phyloP scores from a whole-genome alignment of 495 filamentous ascomycete species.

The Penicilliopsis zonata region DNA sequence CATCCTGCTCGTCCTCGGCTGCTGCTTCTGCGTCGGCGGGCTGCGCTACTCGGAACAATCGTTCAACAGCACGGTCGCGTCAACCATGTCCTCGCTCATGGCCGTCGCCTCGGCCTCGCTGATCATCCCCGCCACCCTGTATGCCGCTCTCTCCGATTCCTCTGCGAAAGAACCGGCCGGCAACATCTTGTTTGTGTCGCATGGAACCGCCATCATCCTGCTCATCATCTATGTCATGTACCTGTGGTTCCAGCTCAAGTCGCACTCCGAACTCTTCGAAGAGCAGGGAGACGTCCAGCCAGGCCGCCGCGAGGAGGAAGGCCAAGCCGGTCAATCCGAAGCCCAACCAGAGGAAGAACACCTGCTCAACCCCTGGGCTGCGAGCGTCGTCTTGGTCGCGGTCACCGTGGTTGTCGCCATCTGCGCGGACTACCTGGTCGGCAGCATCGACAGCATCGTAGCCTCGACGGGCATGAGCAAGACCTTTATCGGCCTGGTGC shows the following conservation, averaged over 20 bases:
- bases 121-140: slow-evolving; percentile 82
- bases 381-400: slow-evolving; percentile 56
- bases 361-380: slow-evolving; percentile 60
- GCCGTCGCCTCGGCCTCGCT: slow-evolving; percentile 80
- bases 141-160: slow-evolving; percentile 37
- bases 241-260: slow-evolving; percentile 78
- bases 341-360: slow-evolving; percentile 45
- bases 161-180: slow-evolving; percentile 7
- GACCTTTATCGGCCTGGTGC: slow-evolving; percentile 89
- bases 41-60: slow-evolving; percentile 51
- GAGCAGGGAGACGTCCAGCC: slow-evolving; percentile 28
- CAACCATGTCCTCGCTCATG: slow-evolving; percentile 95
- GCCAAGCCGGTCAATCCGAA: no score
- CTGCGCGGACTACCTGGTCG: slow-evolving; percentile 89
- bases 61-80: slow-evolving; percentile 82
- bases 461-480: slow-evolving; percentile 77
- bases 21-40: slow-evolving; percentile 91
- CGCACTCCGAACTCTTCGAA: slow-evolving; percentile 74
- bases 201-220: slow-evolving; percentile 81
- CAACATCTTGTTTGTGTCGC: slow-evolving; percentile 75
- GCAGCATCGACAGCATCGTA: slow-evolving; percentile 83
- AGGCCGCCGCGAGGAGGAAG: slow-evolving; percentile 28
- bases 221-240: slow-evolving; percentile 83
- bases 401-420: slow-evolving; percentile 77
- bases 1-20: slow-evolving; percentile 85